Conservation (phyloP, 176 grass and related monocot species). For the Carex myosuroides region DNA sequence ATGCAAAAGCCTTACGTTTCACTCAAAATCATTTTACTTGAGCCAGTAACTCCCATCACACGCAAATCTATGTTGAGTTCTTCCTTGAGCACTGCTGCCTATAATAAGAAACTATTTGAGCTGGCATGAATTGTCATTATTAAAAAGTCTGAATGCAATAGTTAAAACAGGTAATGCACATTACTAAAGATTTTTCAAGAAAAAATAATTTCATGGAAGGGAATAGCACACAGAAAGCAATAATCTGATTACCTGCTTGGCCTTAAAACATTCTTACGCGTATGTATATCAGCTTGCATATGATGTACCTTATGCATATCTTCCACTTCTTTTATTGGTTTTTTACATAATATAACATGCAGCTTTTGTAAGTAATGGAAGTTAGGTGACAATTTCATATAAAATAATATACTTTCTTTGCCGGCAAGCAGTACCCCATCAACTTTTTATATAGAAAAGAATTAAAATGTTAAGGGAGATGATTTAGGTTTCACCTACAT, state of each 20-base stretch:
- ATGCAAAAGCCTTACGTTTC: constrained; percentile 49
- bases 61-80: constrained; percentile 93
- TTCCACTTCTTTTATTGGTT: background rate
- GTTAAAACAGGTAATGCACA: background rate
- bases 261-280: background rate
- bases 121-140: background rate
- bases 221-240: background rate
- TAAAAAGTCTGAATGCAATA: background rate
- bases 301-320: background rate
- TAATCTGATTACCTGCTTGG: background rate
- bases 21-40: constrained; percentile 70
- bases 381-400: background rate
- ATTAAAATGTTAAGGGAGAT: background rate
- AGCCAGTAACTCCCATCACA: constrained; percentile 88
- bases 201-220: background rate
- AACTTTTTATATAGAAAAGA: background rate
- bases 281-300: background rate
- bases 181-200: background rate
- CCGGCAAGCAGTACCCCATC: background rate
- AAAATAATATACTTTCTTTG: background rate
- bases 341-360: background rate
- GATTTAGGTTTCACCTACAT: background rate
- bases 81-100: constrained; percentile 90
- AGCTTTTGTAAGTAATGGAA: background rate
- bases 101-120: constrained; percentile 22